A percentile compares a stretch with the other conserved stretches of the same genome.
Conservation (phyloP, 2,329 filamentous ascomycete species). For the Hymenoscyphus scutula region DNA sequence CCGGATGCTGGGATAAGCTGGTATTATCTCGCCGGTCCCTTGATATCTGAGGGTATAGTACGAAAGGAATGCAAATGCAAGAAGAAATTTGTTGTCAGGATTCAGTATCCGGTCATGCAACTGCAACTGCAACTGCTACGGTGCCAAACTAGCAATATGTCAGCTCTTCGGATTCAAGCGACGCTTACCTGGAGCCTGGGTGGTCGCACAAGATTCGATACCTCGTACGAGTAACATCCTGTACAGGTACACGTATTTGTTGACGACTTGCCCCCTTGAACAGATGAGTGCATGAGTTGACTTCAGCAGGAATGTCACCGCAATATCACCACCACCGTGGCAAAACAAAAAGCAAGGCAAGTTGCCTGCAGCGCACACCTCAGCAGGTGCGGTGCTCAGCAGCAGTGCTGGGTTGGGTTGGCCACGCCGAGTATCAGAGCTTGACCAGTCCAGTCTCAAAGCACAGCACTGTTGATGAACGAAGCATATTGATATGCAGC, state of each 20-base stretch:
- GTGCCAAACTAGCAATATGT: no score
- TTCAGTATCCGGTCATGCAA: neutral
- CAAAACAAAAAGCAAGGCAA: no score
- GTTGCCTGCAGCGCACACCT: neutral
- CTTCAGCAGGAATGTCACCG: no score
- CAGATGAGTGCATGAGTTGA: neutral
- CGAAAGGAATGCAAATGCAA: neutral
- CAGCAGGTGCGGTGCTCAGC: neutral
- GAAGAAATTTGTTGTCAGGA: neutral
- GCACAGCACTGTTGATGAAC: neutral
- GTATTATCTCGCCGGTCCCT: neutral
- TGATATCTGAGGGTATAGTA: no score
- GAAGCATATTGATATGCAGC: neutral
- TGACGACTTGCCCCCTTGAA: no score
- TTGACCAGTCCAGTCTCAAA: neutral
- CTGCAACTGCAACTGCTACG: no score
- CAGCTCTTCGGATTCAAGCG: neutral
- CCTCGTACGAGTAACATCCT: neutral
- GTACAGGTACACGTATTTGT: neutral
- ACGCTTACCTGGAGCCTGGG: neutral
- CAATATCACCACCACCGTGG: neutral
- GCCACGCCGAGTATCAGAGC: neutral
- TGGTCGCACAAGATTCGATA: neutral
- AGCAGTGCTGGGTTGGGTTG: no score
- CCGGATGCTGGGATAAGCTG: neutral